Evolutionary conservation across 2,329 filamentous ascomycete species (phyloP), one percentile per base, ranked within the genome.

Genomic region (Scedosporium aurantiacum): DNA sequence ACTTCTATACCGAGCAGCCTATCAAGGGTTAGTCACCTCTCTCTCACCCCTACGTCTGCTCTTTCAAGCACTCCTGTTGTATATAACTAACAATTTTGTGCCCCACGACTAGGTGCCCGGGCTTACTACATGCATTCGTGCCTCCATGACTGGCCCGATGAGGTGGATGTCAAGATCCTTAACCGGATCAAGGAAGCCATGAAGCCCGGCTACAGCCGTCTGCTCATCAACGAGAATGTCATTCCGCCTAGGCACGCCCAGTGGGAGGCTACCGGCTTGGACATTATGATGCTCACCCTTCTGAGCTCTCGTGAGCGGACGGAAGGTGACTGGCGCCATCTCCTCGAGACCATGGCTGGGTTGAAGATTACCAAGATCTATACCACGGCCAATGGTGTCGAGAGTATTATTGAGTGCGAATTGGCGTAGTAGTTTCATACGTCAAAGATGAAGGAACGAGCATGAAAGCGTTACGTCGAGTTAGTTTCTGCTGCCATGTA

Each of bases 351-450:
- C 1, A 62, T 65, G 5, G 70, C 69, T 1, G 73, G 74, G 0
- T 63, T 77, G 54, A 71, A 67, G 63, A 70, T 76, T 25, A 63
- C 64, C 18, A 68, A 69, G 4, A 72, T 76, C 45, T 76, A 69
- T 65, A 68, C 63, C 1, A 66, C 62, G 0, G 69, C 64, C 0
- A 68, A 71, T 23, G 72, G 70, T 1, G 69, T 73, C 1, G 72
- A 76, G 65, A 75, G 72, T 45, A 54, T 76, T 56, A 73, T 76
- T 27, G 74, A 76, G 63, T 71, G 69, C 47, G 72, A 74, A 58
- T 60, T 72, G 25, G 54, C 57, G 40, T 60, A 60, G 43, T 60
- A 60, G 40, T 54, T 14, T 14, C 23, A 23, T 7, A 16, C 8
- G 16, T 7, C 2, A 47, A 18, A 21, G 6, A 47, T 10, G 43